phyloP scores from a whole-genome alignment of 805 yeast genomes.

The Grigorovia transvaalensis region DNA sequence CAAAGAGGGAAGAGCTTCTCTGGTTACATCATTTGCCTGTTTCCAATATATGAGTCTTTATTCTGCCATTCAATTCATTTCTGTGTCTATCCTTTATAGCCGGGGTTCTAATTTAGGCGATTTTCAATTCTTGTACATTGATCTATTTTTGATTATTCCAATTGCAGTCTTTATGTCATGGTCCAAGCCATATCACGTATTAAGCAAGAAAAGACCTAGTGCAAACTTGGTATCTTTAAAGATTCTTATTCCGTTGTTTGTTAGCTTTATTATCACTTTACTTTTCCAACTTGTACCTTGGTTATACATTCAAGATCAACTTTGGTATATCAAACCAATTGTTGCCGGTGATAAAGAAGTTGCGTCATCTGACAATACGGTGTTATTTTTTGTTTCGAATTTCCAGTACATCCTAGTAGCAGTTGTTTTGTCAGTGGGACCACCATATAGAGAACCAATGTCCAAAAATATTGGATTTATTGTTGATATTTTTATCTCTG shows the following conservation, averaged over 20 bases:
- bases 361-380: conserved; percentile 81
- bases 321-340: conserved; percentile 74
- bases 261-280: conserved; percentile 57
- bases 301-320: conserved; percentile 42
- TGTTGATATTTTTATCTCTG: conserved; percentile 43
- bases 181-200: conserved; percentile 62
- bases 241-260: conserved; percentile 70
- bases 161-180: conserved; percentile 96
- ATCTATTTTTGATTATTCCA: conserved; percentile 80
- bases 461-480: conserved; percentile 62
- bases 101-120: conserved; percentile 92
- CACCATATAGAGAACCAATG: conserved; percentile 81
- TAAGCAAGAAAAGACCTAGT: conserved; percentile 74
- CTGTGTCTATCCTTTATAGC: conserved; percentile 76
- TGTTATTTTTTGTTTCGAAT: conserved; percentile 68
- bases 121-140: conserved; percentile 92
- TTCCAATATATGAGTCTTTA: conserved; percentile 96
- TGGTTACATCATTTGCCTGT: conserved; percentile 92
- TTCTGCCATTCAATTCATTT: conserved; percentile 89
- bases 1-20: conserved; percentile 87
- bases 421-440: conserved; percentile 77
- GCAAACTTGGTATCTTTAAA: conserved; percentile 89
- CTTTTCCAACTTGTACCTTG: conserved; percentile 62
- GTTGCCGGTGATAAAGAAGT: conserved; percentile 79
- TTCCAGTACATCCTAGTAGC: conserved; percentile 86